A percentile compares a stretch with the other conserved stretches of the same genome.
These are phyloP conservation scores for Stemphylium lycopersici DNA, from an alignment of 2,329 filamentous ascomycete genomes.

Conservation along the genomic window DNA sequence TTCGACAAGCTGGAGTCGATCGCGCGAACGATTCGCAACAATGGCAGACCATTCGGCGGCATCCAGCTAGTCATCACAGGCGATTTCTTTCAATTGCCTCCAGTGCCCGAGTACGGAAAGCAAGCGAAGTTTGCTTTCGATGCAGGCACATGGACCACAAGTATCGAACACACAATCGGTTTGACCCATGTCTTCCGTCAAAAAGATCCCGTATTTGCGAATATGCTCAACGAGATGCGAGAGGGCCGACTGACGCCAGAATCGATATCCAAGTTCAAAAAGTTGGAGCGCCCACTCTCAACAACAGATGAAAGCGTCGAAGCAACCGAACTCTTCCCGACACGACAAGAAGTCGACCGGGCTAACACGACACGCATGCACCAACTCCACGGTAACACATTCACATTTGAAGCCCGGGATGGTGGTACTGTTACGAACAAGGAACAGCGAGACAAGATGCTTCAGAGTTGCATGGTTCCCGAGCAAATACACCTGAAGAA, in stretches of 20 bases:
- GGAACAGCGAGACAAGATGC: slow-evolving; percentile 73
- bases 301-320: slow-evolving; percentile 76
- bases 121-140: slow-evolving; percentile 91
- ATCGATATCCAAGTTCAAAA: slow-evolving; percentile 78
- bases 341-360: slow-evolving; percentile 83
- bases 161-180: slow-evolving; percentile 93
- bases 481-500: slow-evolving; percentile 81
- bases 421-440: slow-evolving; percentile 71
- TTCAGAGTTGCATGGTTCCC: slow-evolving; percentile 93
- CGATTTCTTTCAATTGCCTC: slow-evolving; percentile 96
- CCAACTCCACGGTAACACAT: slow-evolving; percentile 70
- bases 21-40: slow-evolving; percentile 83
- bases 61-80: slow-evolving; percentile 96
- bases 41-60: slow-evolving; percentile 90
- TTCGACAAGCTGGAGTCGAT: slow-evolving; percentile 96
- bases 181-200: slow-evolving; percentile 96
- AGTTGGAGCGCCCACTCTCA: slow-evolving; percentile 67
- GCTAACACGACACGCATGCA: slow-evolving; percentile 80
- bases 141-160: slow-evolving; percentile 87
- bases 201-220: slow-evolving; percentile 85
- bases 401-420: slow-evolving; percentile 76
- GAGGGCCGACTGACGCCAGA: slow-evolving; percentile 78
- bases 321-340: slow-evolving; percentile 93
- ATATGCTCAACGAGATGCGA: slow-evolving; percentile 98
- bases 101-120: slow-evolving; percentile 79